Evolutionary conservation across 768 basidiomycete genomes (phyloP), one percentile per base, ranked within the genome.

Genomic region (Boletus barrowsii): DNA sequence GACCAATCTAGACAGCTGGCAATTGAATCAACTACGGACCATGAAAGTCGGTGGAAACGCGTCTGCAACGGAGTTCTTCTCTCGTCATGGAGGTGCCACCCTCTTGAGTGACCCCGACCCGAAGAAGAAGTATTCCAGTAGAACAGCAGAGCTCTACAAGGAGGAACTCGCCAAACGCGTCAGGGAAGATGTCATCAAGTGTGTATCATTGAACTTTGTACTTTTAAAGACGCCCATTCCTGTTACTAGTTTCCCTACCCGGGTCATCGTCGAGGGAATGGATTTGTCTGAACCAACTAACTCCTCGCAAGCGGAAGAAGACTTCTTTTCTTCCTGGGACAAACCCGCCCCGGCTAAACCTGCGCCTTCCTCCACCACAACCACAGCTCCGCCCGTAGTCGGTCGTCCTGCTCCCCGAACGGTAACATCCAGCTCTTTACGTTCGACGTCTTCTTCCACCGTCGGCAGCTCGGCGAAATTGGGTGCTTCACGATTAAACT

Each of bases 291-390:
- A 74, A 41, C 57, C 75, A 5, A 41, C 76, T 10, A 68, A 79
- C n/a, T 71, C 63, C 51, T 68, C 68, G 55, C 76, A 79, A 42
- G 73, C 75, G 0, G 93, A 93, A 49, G 95, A 97, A 10, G 95
- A 98, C 68, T 99, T 99, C 73, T 99, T 98, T 74, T 86, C 91
- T 44, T 89, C 91, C 26, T 98, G 96, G 95, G 93, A 95, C 58
- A 96, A 96, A 68, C 87, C 91, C 1, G 18, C 70, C 33, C 80
- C 81, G 8, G 79, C 82, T 5, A 83, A 80, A 66, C 58, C 81
- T 2, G 64, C 78, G 5, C 72, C 85, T 11, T 71, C 80, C n/a
- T 75, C 83, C 4, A 75, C 81, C 5, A 72, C 80, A 35, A 70
- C 76, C 20, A 62, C 78, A 1, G 73, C 80, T 1, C 83, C 85